Percentiles rank a stretch among this genome's conserved stretches.
phyloP scores from a whole-genome alignment of 768 basidiomycete genomes.

The Trichaptum fuscoviolaceum region DNA sequence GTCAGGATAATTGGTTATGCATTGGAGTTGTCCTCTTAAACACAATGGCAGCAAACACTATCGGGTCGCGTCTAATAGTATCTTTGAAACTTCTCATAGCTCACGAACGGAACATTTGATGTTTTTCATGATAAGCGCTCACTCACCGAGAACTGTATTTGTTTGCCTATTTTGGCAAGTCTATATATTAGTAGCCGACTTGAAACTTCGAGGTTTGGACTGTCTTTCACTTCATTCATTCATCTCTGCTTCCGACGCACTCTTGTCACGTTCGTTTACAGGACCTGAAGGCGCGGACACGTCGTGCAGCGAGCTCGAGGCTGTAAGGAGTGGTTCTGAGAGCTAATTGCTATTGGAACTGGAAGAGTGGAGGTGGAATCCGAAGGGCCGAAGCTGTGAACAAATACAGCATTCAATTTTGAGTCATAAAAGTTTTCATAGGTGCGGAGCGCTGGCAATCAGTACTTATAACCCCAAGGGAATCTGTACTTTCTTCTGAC shows the following conservation, averaged over 20 bases:
- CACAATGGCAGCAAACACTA: no score
- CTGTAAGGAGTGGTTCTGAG: not conserved
- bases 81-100: no score
- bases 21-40: no score
- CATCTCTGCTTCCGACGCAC: not conserved
- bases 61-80: no score
- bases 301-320: not conserved
- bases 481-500: not conserved
- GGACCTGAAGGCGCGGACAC: not conserved
- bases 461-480: not conserved
- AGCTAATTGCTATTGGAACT: not conserved
- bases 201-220: not conserved
- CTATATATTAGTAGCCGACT: not conserved
- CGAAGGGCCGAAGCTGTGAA: not conserved
- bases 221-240: not conserved
- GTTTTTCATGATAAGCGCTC: not conserved
- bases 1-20: not conserved
- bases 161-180: not conserved
- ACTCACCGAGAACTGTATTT: not conserved
- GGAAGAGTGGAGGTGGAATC: not conserved
- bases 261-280: not conserved
- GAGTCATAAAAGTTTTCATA: conserved; percentile 1
- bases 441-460: not conserved
- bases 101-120: not conserved
- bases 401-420: not conserved